Conservation (phyloP, 2,329 filamentous ascomycete genomes). For the Zymoseptoria passerinii region DNA sequence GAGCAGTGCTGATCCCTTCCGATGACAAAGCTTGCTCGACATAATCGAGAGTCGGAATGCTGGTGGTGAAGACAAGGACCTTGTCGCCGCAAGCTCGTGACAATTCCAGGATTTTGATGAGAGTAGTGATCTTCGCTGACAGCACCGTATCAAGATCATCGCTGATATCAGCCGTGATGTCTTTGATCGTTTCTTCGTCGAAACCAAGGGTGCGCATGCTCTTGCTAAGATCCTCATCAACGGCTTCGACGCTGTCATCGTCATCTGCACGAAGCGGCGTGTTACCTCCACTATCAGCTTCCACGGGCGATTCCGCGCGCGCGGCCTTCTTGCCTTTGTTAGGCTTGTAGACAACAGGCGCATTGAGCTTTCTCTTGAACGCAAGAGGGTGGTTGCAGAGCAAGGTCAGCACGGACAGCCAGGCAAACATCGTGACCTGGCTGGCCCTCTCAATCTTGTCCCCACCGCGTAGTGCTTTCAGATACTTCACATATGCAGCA, state of each 20-base stretch:
- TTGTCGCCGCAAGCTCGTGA: constrained; percentile 59
- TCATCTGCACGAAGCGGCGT: constrained; percentile 9
- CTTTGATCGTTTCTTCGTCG: constrained; percentile 29
- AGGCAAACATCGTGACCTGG: constrained; percentile 45
- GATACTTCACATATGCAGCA: constrained; percentile 51
- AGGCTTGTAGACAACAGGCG: constrained; percentile 9
- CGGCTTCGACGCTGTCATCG: constrained; percentile 11
- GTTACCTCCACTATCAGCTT: constrained; percentile 9
- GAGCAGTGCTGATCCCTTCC: constrained; percentile 40
- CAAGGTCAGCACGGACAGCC: constrained; percentile 45
- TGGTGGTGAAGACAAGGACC: constrained; percentile 72
- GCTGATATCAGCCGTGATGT: constrained; percentile 27
- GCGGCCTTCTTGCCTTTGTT: constrained; percentile 2
- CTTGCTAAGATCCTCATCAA: constrained; percentile 18
- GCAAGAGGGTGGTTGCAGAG: constrained; percentile 52
- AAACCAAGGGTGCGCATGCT: constrained; percentile 29
- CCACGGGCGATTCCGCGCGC: constrained; percentile 2
- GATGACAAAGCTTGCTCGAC: constrained; percentile 50
- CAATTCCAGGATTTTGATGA: constrained; percentile 62
- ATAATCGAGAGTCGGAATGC: constrained; percentile 60
- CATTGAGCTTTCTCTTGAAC: constrained; percentile 44
- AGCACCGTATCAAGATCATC: constrained; percentile 40
- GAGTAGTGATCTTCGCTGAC: constrained; percentile 61
- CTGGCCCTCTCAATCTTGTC: constrained; percentile 29
- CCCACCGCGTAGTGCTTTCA: constrained; percentile 33